phyloP scores from a whole-genome alignment of 768 basidiomycete genomes.

The Boletales sp. region DNA sequence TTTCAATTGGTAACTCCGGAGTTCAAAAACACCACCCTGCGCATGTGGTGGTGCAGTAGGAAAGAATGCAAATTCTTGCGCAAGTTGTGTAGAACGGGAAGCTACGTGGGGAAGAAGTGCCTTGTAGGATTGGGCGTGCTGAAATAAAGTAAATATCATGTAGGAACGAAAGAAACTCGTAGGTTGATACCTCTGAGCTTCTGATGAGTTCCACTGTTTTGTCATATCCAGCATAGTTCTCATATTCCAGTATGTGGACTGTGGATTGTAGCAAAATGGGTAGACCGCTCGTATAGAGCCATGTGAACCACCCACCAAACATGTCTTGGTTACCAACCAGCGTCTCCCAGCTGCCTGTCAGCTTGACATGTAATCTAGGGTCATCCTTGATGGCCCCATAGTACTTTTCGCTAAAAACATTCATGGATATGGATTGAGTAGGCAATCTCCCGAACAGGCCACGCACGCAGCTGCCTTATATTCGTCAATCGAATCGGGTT shows the following conservation, averaged over 20 bases:
- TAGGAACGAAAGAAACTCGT: neutral
- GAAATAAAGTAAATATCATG: conserved; percentile 1
- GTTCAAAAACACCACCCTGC: conserved; percentile 90
- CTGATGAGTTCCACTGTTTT: conserved; percentile 62
- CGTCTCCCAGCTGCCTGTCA: conserved; percentile 93
- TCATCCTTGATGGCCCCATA: conserved; percentile 79
- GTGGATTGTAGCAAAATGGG: neutral
- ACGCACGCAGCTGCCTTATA: conserved; percentile 89
- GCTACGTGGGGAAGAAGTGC: conserved; percentile 74
- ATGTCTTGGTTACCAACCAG: conserved; percentile 87
- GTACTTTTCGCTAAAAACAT: conserved; percentile 63
- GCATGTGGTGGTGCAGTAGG: conserved; percentile 85
- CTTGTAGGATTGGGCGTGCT: conserved; percentile 68
- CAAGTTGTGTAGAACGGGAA: conserved; percentile 72
- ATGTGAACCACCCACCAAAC: conserved; percentile 53
- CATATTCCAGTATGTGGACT: conserved; percentile 86
- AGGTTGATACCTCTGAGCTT: conserved; percentile 55
- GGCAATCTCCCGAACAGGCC: conserved; percentile 1
- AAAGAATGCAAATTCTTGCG: conserved; percentile 94
- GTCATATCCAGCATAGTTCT: conserved; percentile 89
- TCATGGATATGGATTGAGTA: neutral
- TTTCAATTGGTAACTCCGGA: conserved; percentile 82
- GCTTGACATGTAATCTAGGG: conserved; percentile 70
- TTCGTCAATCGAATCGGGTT: conserved; percentile 72
- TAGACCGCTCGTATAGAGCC: neutral